Percentiles rank a stretch among this genome's conserved stretches.
Conservation (phyloP, 2,329 filamentous ascomycete genomes). For the Exophiala viscosa region DNA sequence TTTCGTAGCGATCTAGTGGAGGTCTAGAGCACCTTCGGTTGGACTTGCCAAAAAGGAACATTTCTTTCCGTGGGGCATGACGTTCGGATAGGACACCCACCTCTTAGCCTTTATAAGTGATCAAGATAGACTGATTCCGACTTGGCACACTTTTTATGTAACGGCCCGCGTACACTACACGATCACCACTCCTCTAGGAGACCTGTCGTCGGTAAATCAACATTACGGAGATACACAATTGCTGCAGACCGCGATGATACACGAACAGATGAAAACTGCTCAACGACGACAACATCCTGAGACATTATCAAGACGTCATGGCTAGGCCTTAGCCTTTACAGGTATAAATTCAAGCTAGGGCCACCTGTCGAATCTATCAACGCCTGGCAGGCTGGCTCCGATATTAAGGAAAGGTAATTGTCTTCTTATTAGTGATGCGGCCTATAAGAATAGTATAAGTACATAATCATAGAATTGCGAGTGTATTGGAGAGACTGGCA, state of each 20-base stretch:
- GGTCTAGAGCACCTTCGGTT: too few species aligned
- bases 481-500: not conserved
- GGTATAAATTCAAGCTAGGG: constrained; percentile 8
- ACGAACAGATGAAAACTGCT: constrained; percentile 10
- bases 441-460: constrained; percentile 39
- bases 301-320: constrained; percentile 11
- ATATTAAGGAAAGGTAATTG: constrained; percentile 10
- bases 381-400: constrained; percentile 11
- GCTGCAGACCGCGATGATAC: constrained; percentile 7
- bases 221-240: constrained; percentile 13
- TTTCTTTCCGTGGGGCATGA: too few species aligned
- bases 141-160: constrained; percentile 5
- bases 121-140: constrained; percentile 1
- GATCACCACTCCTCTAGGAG: constrained; percentile 9
- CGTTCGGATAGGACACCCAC: too few species aligned
- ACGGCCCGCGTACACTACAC: constrained; percentile 8
- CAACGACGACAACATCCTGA: constrained; percentile 9
- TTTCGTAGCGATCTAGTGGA: too few species aligned
- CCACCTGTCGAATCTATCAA: constrained; percentile 15
- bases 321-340: constrained; percentile 7
- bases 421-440: constrained; percentile 58
- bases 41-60: too few species aligned
- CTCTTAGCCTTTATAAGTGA: too few species aligned
- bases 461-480: too few species aligned
- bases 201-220: constrained; percentile 11